Evolutionary conservation across 495 filamentous ascomycete genomes (phyloP).

Genomic region (Podospora didyma): DNA sequence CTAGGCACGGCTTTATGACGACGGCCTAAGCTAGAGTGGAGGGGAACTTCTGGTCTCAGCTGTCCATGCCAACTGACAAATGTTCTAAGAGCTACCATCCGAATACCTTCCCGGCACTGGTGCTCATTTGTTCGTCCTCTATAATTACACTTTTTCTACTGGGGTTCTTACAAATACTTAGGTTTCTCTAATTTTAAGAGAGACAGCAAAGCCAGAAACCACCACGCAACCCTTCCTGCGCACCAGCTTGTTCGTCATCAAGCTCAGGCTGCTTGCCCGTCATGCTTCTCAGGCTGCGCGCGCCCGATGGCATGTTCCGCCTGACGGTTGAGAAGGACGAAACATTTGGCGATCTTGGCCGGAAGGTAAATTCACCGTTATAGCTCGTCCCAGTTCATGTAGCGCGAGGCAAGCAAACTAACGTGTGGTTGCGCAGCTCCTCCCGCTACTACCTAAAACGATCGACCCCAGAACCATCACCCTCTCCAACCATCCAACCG

Average conservation of each 20-base stretch:
- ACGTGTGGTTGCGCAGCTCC: conserved; percentile 25
- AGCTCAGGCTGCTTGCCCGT: conserved; percentile 2
- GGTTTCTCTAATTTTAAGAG: too few relatives aligned
- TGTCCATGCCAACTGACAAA: not conserved
- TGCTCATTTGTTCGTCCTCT: too few relatives aligned
- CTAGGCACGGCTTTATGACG: conserved; percentile 10
- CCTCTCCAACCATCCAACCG: conserved; percentile 75
- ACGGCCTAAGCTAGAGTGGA: not conserved
- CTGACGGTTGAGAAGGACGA: conserved; percentile 58
- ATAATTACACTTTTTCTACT: too few relatives aligned
- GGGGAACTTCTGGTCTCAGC: too few relatives aligned
- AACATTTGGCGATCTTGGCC: conserved; percentile 48
- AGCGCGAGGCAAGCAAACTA: not conserved
- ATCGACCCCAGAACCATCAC: conserved; percentile 70
- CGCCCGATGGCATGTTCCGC: conserved; percentile 67
- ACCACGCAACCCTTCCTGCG: too few relatives aligned
- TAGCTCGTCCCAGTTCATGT: too few relatives aligned
- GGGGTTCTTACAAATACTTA: too few relatives aligned
- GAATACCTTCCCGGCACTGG: too few relatives aligned
- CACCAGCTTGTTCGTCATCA: not conserved
- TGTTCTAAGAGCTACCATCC: too few relatives aligned
- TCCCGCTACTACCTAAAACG: conserved; percentile 47
- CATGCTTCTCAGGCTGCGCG: conserved; percentile 68
- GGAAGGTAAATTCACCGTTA: too few relatives aligned
- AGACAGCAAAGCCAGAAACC: too few relatives aligned